Evolutionary conservation across 768 basidiomycete genomes (phyloP).

Genomic region (Tricholoma flavovirens): DNA sequence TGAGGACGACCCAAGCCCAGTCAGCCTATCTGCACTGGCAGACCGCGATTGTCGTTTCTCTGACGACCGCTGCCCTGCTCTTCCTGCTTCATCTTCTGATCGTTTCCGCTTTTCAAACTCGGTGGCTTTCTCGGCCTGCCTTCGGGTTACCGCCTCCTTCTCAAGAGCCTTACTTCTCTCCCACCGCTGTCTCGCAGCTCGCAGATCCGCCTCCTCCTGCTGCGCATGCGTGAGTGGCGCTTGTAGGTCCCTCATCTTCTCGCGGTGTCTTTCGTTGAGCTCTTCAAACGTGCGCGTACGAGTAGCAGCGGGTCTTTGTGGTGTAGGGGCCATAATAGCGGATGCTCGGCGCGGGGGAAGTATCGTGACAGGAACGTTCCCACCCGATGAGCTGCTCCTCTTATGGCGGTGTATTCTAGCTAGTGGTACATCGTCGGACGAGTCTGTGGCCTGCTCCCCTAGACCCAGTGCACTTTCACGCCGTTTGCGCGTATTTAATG

Average conservation of each 20-base stretch:
- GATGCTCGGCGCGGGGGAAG: conserved; percentile 41
- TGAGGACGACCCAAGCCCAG: conserved; percentile 38
- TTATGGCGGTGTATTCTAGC: conserved; percentile 25
- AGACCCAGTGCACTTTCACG: conserved; percentile 64
- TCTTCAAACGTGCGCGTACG: conserved; percentile 83
- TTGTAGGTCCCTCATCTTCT: conserved; percentile 79
- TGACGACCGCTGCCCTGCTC: conserved; percentile 23
- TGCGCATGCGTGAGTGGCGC: conserved; percentile 77
- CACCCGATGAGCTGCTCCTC: conserved; percentile 23
- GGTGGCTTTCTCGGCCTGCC: conserved; percentile 67
- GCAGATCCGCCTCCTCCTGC: conserved; percentile 69
- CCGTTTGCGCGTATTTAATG: conserved; percentile 62
- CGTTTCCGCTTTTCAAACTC: conserved; percentile 49
- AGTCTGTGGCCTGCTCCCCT: conserved; percentile 32
- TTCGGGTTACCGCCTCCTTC: conserved; percentile 64
- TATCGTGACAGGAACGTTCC: conserved; percentile 37
- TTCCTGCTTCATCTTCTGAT: conserved; percentile 35
- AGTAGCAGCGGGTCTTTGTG: conserved; percentile 41
- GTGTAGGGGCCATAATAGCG: conserved; percentile 36
- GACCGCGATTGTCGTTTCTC: conserved; percentile 39
- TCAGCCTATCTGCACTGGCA: conserved; percentile 59
- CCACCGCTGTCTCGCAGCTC: conserved; percentile 77
- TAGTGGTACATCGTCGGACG: conserved; percentile 47
- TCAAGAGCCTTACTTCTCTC: conserved; percentile 71
- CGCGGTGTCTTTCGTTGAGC: conserved; percentile 76